These are phyloP conservation scores for Theileria orientalis DNA, from an alignment of 169 alveolate genomes.

Conservation along the genomic window DNA sequence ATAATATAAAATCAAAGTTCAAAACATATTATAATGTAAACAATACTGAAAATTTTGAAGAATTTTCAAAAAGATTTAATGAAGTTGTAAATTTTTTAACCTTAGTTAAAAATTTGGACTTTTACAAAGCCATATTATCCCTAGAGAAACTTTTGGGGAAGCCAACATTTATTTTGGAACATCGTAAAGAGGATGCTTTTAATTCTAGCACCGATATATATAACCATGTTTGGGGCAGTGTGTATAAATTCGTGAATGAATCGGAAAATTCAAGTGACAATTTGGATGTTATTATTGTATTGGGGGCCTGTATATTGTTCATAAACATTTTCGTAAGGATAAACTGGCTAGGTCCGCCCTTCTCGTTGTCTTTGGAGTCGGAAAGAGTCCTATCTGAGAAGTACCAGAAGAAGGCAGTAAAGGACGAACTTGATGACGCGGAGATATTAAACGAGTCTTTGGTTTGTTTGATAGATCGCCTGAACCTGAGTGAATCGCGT, in stretches of 20 bases:
- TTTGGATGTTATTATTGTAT: slow-evolving; percentile 7
- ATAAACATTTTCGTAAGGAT: slow-evolving; percentile 41
- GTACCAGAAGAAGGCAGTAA: slow-evolving; percentile 15
- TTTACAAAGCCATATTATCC: not conserved
- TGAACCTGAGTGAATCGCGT: not conserved
- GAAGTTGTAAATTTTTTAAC: no score
- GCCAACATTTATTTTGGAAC: not conserved
- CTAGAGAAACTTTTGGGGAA: not conserved
- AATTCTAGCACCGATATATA: no score
- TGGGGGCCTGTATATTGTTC: slow-evolving; percentile 38
- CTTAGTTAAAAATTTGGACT: not conserved
- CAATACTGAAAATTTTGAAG: not conserved
- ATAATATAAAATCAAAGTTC: slow-evolving; percentile 72
- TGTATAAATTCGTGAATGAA: not conserved
- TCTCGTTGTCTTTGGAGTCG: slow-evolving; percentile 12
- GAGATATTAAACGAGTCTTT: not conserved
- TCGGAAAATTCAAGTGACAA: slow-evolving; percentile 3
- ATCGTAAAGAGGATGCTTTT: not conserved
- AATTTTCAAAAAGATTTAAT: not conserved
- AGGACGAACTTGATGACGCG: slow-evolving; percentile 4
- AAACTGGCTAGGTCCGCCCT: slow-evolving; percentile 63
- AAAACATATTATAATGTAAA: slow-evolving; percentile 57
- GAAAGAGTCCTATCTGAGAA: slow-evolving; percentile 24
- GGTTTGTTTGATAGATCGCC: not conserved
- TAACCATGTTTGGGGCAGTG: no score